Base-by-base conservation (phyloP, 805 yeast species). In the Kluyveromyces nonfermentans region DNA sequence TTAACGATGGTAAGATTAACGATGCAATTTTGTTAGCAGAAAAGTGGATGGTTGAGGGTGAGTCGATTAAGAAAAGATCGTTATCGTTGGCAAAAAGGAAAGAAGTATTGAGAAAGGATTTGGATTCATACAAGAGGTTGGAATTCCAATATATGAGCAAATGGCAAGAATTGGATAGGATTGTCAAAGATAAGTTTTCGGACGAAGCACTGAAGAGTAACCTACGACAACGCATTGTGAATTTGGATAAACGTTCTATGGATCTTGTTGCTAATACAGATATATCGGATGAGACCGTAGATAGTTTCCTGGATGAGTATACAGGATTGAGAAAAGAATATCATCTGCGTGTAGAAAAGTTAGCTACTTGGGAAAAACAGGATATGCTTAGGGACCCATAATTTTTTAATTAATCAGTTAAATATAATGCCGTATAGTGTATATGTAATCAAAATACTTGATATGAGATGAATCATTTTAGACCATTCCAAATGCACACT, bases 401-500 rank as follows among this genome's bases (percentile, higher is more conserved):
- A 36, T 6, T 25, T 25, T 25, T 10, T 25, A 25, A 25, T 14
- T 25, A 30, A 21, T 38, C 34, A 19, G 21, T 20, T 32, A 22
- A n/a, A 18, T 33, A 17, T 20, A 12, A 43, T 43, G 25, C 33
- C 25, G 40, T 35, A 31, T 17, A 21, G 7, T 30, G 9, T 32
- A 15, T n/a, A 16, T 16, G 7, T 35, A 18, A 17, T 25, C 19
- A 25, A 30, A 36, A 25, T 19, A 33, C 20, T 16, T 40, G 9
- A 12, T 2, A 33, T 19, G n/a, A 34, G 30, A 34, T 25, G 7
- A 25, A 4, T 33, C 15, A 22, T 17, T 10, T 37, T 7, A 32
- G 49, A 1, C 85, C 77, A 52, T 84, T 88, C 95, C 95, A 93
- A 7, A 93, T 74, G 58, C 83, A 82, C 6, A 88, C 81, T 83